Base-by-base conservation (phyloP, 2,329 filamentous ascomycete species). In the Rutstroemia sp. region DNA sequence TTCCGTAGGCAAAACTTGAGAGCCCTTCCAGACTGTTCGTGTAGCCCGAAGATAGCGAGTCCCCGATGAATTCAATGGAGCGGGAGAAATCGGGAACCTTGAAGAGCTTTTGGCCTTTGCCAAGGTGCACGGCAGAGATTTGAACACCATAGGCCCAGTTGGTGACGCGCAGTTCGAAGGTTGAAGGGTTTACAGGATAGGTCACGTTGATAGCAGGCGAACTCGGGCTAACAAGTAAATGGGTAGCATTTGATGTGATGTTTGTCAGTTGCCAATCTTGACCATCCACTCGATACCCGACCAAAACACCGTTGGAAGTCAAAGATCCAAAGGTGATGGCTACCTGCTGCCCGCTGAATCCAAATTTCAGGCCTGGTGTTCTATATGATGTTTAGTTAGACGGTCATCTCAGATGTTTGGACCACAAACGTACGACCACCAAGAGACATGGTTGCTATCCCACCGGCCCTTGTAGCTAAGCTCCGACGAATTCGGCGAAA, bases 201-300 rank as follows among this genome's bases (percentile, higher is more conserved):
- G 73, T 76, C 41, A 74, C 64, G 50, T 75, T 72, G 9, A 77
- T 69, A 5, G 75, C 76, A 0, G 74, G 70, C 0, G 75, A 78
- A n/a, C 66, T 65, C 0, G 73, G 67, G 23, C 70, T 74, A 49
- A 82, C 72, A 48, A 85, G 75, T 18, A 82, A 74, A 65, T 85
- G 80, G 0, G 80, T 83, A 12, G 73, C 73, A 25, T 75, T 74
- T 0, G 76, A 74, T 2, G 80, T 83, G 47, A 85, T 76, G 63
- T 85, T 85, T 37, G 79, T 81, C 63, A 84, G 79, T 56, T 74
- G 71, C 81, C 81, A 85, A 64, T 83, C 81, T 51, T 80, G 74
- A 3, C 79, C 79, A 42, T 74, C 74, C 25, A 83, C 72, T n/a
- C 80, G 77, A 66, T 81, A 85, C 5, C 76, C 81, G 30, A 85